Base-by-base conservation (phyloP, 352 stramenopile species). In the Phytophthora pluvialis region DNA sequence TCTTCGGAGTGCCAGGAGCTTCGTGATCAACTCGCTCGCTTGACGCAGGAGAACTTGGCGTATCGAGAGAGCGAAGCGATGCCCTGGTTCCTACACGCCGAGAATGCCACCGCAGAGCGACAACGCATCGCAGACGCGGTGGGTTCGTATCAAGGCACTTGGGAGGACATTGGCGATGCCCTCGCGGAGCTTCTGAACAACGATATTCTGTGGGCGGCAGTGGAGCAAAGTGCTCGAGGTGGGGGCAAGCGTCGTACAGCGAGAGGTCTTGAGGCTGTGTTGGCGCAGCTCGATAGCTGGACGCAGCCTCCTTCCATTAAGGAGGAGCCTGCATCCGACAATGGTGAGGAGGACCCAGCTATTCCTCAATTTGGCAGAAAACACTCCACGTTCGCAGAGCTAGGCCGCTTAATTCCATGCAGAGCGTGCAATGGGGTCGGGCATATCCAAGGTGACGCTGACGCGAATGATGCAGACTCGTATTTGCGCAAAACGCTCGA, bases 111-210 rank as follows among this genome's bases (percentile, higher is more conserved):
- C 3, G 54, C 42, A 5, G 80, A 89, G 57, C 69, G 81, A 11
- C 78, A 89, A 36, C 77, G 81, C 6, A 77, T 90, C 25, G 73
- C 85, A 21, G 80, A 90, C 36, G 67, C 77, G 3, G 78, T 89
- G 8, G 76, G 82, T 58, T 69, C 63, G n/a, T 69, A 69, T 38
- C 81, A 83, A 39, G 83, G 80, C 32, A 77, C 64, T 29, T 90
- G 80, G 81, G 62, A 79, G 40, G 67, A 86, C 32, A 78, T 90
- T 9, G 81, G 81, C 1, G 78, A 77, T 3, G 61, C 81, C 1
- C 55, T 90, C 15, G 56, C 81, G 2, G 80, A 90, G 52, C 60
- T 91, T 5, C 63, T 91, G 6, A 91, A 87, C 54, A 89, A 86
- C 46, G 80, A 91, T 25, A 54, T 84, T 39, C 58, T 91, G 3